Base-by-base conservation (phyloP, 148 eudicot genomes). In the Heliamphora exappendiculata region DNA sequence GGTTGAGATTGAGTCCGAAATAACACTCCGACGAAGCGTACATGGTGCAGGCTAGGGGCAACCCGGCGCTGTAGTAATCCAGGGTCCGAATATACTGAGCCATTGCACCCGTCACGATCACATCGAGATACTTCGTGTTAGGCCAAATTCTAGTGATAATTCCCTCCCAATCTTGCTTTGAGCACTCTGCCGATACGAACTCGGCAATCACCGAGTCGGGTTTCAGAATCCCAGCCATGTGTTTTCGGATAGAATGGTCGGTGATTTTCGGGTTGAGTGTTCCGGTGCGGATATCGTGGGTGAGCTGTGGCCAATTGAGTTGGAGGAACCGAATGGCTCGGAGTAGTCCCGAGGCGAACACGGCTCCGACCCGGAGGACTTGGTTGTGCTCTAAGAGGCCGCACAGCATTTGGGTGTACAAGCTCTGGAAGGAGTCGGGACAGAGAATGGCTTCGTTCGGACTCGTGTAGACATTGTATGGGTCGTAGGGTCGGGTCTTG, bases 321-420 rank as follows among this genome's bases (percentile, higher is more conserved):
- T 93, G 96, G 80, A 93, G 92, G 84, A 93, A 93, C n/a, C 96
- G 90, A 76, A 93, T 93, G 76, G 98, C 98, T 6, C 98, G 89
- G 55, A 93, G 89, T 7, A 93, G 86, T 54, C 98, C 93, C 0
- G 96, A 91, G 68, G 98, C 98, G 7, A 93, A 93, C 1, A 93
- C 92, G 2, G 98, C 96, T 1, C 98, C 98, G 16, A 93, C 75
- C 7, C 96, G 90, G 39, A 93, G 89, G 54, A 93, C 98, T 37
- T 85, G 77, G 4, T 80, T 57, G 5, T 91, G 88, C 74, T 88
- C 91, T 51, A 88, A 82, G 29, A 93, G 86, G 22, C 98, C 98
- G 72, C 96, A 93, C 1, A 93, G 79, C 98, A 93, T 93, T 29
- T 93, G 96, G 7, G 89, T 80, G 81, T 93, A 93, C 96, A 91